These are phyloP conservation scores for Candida peoriensis DNA, from an alignment of 805 yeast species.

Conservation along the genomic window DNA sequence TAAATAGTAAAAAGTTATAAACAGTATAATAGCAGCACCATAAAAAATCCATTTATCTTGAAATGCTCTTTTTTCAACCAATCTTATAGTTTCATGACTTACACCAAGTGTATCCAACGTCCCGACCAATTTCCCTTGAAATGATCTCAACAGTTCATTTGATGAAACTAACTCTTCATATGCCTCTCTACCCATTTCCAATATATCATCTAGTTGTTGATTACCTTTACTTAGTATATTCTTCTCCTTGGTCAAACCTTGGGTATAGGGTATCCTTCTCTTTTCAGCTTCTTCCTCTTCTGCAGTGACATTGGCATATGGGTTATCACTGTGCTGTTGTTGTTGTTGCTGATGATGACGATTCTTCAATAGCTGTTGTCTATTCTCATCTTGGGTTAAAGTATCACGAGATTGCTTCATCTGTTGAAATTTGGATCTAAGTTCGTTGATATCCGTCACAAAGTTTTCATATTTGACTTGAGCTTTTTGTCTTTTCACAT, in stretches of 20 bases:
- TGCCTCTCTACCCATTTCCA: constrained; percentile 85
- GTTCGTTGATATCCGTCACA: constrained; percentile 31
- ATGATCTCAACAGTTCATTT: constrained; percentile 58
- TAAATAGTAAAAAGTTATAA: constrained; percentile 64
- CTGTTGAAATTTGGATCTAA: constrained; percentile 27
- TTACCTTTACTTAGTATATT: constrained; percentile 62
- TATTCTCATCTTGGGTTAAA: constrained; percentile 32
- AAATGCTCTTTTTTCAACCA: constrained; percentile 73
- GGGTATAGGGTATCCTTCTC: no score
- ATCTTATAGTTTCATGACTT: constrained; percentile 75
- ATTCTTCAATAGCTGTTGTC: constrained; percentile 42
- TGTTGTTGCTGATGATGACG: constrained; percentile 20
- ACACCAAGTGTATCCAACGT: constrained; percentile 81
- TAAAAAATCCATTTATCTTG: constrained; percentile 87
- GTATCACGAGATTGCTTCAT: constrained; percentile 32
- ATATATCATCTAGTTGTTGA: constrained; percentile 79
- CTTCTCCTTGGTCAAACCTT: constrained; percentile 68
- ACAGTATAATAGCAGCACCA: constrained; percentile 58
- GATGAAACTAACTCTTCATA: constrained; percentile 84
- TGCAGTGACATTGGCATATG: constrained; percentile 5
- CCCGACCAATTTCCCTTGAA: constrained; percentile 60
- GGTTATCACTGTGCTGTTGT: constrained; percentile 39
- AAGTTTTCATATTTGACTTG: constrained; percentile 58
- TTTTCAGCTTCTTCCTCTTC: no score
- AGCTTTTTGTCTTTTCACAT: constrained; percentile 50